Base-by-base conservation (phyloP, 768 basidiomycete genomes). In the Kwoniella pini region DNA sequence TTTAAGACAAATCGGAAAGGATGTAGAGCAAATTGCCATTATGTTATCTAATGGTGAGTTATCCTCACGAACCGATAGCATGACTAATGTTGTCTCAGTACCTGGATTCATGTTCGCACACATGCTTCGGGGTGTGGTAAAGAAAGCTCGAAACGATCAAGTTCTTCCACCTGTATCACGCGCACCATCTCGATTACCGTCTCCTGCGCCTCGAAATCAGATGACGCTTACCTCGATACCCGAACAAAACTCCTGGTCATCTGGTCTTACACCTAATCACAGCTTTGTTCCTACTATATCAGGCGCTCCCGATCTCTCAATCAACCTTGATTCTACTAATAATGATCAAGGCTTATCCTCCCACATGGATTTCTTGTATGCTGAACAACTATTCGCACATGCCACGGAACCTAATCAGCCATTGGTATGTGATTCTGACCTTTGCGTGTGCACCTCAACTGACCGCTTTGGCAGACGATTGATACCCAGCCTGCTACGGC, bases 31-130 rank as follows among this genome's bases (percentile, higher is more conserved):
- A 19, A 44, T 71, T 7, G 67, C 70, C 9, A 31, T 61, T 21
- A 58, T 66, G 17, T 46, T 73, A 6, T 54, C 64, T 6, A 48
- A 68, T 28, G 71, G 71, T 72, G 49, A 49, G 64, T 57, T 2
- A 21, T 1, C 26, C 42, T 11, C 17, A 17, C 19, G n/a, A 24
- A 30, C 46, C 39, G 28, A 60, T 21, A 10, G 11, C n/a, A n/a
- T n/a, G n/a, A n/a, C n/a, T n/a, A 22, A 54, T 62, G 48, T 46
- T 42, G 6, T 5, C 38, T 21, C 43, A 71, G 72, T 74, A 1
- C 72, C 72, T 22, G 70, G 72, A 3, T 74, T 74, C 64, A 70
- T 68, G 59, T 68, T 63, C 40, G 68, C 72, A 11, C 51, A 63
- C 17, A 46, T 70, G 7, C 64, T 74, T 15, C 65, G 64, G 22